Percentiles rank a stretch among this genome's conserved stretches.
These are phyloP conservation scores for Paramecium caudatum DNA, from an alignment of 73 alveolate species.

Conservation along the genomic window DNA sequence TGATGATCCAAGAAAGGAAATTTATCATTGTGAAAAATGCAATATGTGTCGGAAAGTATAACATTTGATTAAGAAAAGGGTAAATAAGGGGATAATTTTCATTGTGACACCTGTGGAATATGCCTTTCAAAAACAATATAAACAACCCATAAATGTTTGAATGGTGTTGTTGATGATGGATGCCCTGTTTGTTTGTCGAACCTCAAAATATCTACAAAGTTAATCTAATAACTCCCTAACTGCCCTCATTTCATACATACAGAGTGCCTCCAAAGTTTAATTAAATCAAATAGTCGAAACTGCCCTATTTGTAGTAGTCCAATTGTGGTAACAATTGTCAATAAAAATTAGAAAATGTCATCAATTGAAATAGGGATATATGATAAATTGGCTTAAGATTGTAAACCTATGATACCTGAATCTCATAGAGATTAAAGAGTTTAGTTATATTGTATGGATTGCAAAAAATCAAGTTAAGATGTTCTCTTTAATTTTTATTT, in stretches of 20 bases:
- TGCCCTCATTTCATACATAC: slow-evolving; percentile 88
- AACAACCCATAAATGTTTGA: slow-evolving; percentile 81
- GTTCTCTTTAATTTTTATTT: neutral
- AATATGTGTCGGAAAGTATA: slow-evolving; percentile 82
- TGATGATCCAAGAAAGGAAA: slow-evolving; percentile 75
- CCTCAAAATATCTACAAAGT: slow-evolving; percentile 77
- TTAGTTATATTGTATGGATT: neutral
- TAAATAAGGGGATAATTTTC: slow-evolving; percentile 79
- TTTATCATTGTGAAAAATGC: slow-evolving; percentile 88
- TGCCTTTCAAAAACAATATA: slow-evolving; percentile 76
- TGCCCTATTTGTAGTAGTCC: slow-evolving; percentile 40
- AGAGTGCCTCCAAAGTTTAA: slow-evolving; percentile 74
- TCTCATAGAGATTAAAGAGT: neutral
- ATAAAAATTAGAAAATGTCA: neutral
- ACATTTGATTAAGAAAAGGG: slow-evolving; percentile 47
- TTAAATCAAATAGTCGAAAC: neutral
- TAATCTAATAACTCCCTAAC: slow-evolving; percentile 61
- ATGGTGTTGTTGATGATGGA: slow-evolving; percentile 62
- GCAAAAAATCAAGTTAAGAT: neutral
- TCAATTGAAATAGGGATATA: neutral
- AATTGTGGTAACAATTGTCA: neutral
- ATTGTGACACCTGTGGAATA: slow-evolving; percentile 85
- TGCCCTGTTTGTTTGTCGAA: slow-evolving; percentile 86
- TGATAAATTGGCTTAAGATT: neutral
- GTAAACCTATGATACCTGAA: neutral